Evolutionary conservation across 1,284 basidiomycete species (phyloP), one percentile per base, ranked within the genome.

Genomic region (Xerocomus nothofagi): DNA sequence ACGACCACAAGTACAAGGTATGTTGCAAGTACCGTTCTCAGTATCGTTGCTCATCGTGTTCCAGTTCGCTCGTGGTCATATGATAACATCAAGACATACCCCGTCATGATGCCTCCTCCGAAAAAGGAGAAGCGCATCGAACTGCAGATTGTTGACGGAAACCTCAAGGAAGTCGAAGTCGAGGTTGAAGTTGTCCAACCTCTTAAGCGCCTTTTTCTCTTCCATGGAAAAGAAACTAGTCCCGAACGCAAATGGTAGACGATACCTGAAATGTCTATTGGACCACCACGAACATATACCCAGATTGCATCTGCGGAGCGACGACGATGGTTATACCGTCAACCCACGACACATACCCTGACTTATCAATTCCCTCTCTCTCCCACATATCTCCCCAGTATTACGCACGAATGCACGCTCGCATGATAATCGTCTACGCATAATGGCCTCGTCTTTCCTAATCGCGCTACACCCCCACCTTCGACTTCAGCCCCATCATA

Each of bases 1-100:
- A n/a, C 62, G 61, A 51, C 62, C 64, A 47, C 57, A 55, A 23
- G 58, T 58, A 6, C 65, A 69, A 51, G 68, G 73, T 70, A 53
- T 54, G 71, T 61, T 31, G 7, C 21, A 3, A 3, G 10, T 11
- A 8, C 10, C 8, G 36, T 3, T 5, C 23, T 32, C 3, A 6
- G 10, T 29, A 27, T n/a, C 6, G 2, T 47, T 11, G 6, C 55
- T 53, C 29, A 47, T 31, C 18, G 12, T 6, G 8, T 12, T 39
- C 39, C 33, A 60, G 85, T 72, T 12, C 82, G 82, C 17, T 81
- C 84, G 1, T 84, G 82, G 83, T 86, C 83, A 2, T 86, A 86
- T 58, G 84, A 86, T 56, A 80, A 83, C 56, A 67, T 82, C 46
- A 75, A 75, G 61, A 84, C 82, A 1, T 87, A 86, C 54, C 80